phyloP scores from a whole-genome alignment of 2,329 filamentous ascomycete species.

The Fusarium sp. region DNA sequence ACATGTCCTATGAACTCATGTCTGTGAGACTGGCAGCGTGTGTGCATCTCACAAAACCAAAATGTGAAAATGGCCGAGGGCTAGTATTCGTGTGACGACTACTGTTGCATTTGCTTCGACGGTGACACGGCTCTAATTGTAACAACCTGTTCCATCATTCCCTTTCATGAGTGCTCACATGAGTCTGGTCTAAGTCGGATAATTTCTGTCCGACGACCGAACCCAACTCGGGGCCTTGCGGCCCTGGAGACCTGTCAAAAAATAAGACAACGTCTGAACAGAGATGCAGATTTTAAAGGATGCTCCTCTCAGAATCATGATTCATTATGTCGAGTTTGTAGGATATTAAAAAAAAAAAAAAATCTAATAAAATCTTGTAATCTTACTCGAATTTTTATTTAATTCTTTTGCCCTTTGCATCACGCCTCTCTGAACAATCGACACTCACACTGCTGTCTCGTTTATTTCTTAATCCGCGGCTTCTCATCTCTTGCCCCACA shows the following conservation, averaged over 20 bases:
- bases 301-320: neutral
- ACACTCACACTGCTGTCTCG: neutral
- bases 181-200: neutral
- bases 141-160: neutral
- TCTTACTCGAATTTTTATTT: neutral
- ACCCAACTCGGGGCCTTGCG: neutral
- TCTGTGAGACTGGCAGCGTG: neutral
- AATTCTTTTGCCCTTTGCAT: neutral
- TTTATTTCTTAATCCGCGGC: neutral
- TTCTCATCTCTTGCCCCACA: slow-evolving; percentile 24
- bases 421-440: no score
- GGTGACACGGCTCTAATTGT: neutral
- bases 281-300: neutral
- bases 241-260: neutral
- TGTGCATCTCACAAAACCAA: neutral
- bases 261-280: neutral
- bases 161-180: neutral
- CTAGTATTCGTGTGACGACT: neutral
- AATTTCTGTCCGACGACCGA: neutral
- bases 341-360: no score
- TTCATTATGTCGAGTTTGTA: fast-evolving
- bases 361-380: neutral
- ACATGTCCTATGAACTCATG: neutral
- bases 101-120: neutral
- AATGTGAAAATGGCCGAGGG: neutral